Conservation (phyloP, 805 yeast species). For the Candida ponderosae region DNA sequence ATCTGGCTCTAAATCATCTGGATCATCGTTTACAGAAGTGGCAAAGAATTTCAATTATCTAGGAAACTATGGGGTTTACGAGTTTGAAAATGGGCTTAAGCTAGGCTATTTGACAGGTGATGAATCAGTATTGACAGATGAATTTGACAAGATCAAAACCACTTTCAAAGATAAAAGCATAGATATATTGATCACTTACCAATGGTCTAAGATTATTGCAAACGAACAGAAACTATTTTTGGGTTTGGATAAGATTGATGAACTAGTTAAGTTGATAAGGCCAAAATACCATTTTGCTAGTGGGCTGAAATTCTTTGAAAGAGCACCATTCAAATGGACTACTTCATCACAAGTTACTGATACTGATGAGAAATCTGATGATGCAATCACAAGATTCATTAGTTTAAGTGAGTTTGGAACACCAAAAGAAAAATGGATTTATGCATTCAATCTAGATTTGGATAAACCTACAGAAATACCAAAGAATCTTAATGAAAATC, state of each 20-base stretch:
- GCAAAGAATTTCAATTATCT: conserved; percentile 3
- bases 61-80: conserved; percentile 27
- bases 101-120: conserved; percentile 37
- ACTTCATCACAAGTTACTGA: too few species aligned
- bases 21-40: too few species aligned
- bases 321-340: conserved; percentile 54
- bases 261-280: conserved; percentile 30
- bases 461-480: conserved; percentile 18
- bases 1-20: conserved; percentile 12
- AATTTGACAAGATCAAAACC: conserved; percentile 19
- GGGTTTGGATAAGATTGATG: conserved; percentile 40
- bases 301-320: conserved; percentile 47
- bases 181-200: conserved; percentile 51
- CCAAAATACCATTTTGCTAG: conserved; percentile 67
- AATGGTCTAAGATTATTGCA: conserved; percentile 54
- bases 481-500: conserved; percentile 22
- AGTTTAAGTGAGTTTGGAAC: conserved; percentile 55
- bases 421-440: conserved; percentile 56
- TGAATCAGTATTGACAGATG: conserved; percentile 5
- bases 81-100: conserved; percentile 35
- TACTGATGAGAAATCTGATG: conserved; percentile 22
- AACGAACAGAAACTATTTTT: conserved; percentile 34
- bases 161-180: conserved; percentile 18
- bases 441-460: conserved; percentile 50
- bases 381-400: conserved; percentile 49